Percentiles rank a stretch among this genome's conserved stretches.
Conservation (phyloP, 2,329 filamentous ascomycete genomes). For the Alternaria sp. region DNA sequence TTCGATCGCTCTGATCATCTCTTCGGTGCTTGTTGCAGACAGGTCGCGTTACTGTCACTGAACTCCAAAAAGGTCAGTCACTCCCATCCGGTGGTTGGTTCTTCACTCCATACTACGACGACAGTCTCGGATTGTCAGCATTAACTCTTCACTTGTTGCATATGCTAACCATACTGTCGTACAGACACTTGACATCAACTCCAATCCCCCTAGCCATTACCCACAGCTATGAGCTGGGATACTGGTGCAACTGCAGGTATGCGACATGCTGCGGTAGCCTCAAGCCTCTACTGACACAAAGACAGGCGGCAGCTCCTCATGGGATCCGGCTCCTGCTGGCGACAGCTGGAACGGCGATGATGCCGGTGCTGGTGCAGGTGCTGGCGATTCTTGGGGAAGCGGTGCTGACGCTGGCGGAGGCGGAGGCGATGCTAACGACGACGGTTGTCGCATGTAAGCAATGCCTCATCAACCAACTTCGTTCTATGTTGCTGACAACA, state of each 20-base stretch:
- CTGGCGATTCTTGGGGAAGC: conserved; percentile 29
- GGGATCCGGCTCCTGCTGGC: conserved; percentile 16
- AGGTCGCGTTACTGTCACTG: not conserved
- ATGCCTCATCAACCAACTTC: not conserved
- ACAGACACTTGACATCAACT: not conserved
- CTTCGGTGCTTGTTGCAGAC: not conserved
- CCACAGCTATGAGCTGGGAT: conserved; percentile 33
- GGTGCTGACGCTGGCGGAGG: conserved; percentile 16
- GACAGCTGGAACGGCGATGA: not conserved
- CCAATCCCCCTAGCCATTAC: not conserved
- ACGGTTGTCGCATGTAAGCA: conserved; percentile 54
- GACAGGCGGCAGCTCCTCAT: conserved; percentile 23
- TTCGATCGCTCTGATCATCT: not conserved
- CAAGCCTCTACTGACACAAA: conserved; percentile 13
- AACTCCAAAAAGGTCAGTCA: not conserved
- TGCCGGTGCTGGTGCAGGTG: conserved; percentile 10
- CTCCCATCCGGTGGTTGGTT: not conserved
- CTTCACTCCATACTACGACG: not conserved
- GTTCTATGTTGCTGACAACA: conserved; percentile 35
- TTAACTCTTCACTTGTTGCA: not conserved
- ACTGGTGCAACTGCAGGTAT: conserved; percentile 24
- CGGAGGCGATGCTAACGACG: conserved; percentile 38
- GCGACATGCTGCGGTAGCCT: conserved; percentile 4
- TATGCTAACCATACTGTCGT: not conserved
- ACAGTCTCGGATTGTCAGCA: not conserved